These are phyloP conservation scores for Cutaneotrichosporon curvatum DNA, from an alignment of 1,284 basidiomycete species.

Conservation along the genomic window DNA sequence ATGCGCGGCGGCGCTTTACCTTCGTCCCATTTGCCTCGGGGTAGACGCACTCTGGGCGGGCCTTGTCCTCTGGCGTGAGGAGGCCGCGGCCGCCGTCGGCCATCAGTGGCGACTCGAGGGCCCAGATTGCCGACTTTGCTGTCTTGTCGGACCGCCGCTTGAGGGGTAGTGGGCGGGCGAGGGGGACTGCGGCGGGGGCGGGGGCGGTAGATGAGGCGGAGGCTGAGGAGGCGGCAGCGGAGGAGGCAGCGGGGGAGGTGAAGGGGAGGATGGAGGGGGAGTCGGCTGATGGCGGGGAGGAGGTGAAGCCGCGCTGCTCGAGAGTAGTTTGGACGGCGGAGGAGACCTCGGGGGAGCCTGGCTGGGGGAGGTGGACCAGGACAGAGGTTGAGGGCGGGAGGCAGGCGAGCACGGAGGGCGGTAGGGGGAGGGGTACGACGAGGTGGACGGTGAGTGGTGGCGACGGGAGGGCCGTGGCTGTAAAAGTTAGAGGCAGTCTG, in stretches of 20 bases:
- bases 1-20: constrained; percentile 56
- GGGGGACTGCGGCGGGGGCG: constrained; percentile 3
- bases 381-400: constrained; percentile 41
- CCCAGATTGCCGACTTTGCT: constrained; percentile 45
- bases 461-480: constrained; percentile 41
- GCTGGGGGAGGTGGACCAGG: constrained; percentile 30
- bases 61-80: constrained; percentile 50
- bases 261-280: constrained; percentile 27
- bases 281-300: constrained; percentile 25
- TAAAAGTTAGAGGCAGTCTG: too few species aligned
- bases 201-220: constrained; percentile 4
- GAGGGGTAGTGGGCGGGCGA: constrained; percentile 32
- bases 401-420: constrained; percentile 27
- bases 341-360: constrained; percentile 24
- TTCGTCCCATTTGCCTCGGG: constrained; percentile 41
- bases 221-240: constrained; percentile 8
- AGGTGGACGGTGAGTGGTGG: constrained; percentile 37
- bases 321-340: constrained; percentile 14
- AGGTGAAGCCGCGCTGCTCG: constrained; percentile 19
- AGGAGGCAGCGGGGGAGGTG: constrained; percentile 30
- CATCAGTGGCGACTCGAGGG: constrained; percentile 38
- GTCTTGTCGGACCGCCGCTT: constrained; percentile 31
- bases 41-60: constrained; percentile 46
- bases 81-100: constrained; percentile 48
- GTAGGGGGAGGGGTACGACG: constrained; percentile 42